Evolutionary conservation across 805 yeast genomes (phyloP).

Genomic region (Candida loeiensis): DNA sequence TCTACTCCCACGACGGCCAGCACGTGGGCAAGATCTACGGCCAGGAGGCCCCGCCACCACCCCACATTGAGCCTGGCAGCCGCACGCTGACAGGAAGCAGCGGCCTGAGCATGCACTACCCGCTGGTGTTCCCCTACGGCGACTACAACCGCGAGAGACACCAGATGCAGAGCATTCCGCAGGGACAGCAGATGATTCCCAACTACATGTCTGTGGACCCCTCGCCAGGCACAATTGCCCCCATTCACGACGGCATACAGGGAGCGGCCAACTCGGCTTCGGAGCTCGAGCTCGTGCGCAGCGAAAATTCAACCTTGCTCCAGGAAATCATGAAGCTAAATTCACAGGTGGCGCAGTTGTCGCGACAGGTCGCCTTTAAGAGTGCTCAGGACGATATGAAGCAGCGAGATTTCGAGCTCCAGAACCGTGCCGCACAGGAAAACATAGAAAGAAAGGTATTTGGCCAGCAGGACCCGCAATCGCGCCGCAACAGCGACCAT

Average conservation of each 20-base stretch:
- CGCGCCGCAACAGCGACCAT: background rate
- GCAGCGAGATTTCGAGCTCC: background rate
- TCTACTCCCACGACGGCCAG: background rate
- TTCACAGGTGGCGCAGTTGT: constrained; percentile 9
- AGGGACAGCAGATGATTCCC: background rate
- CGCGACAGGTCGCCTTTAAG: constrained; percentile 2
- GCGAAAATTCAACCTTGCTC: constrained; percentile 19
- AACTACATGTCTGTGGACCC: background rate
- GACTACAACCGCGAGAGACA: background rate
- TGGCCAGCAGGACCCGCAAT: background rate
- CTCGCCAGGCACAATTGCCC: background rate
- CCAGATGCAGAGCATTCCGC: constrained; percentile 1
- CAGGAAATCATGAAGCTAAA: constrained; percentile 19
- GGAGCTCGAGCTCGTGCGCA: constrained; percentile 5
- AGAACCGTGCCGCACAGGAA: background rate
- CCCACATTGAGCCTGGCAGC: background rate
- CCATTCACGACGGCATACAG: background rate
- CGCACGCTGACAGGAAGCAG: constrained; percentile 7
- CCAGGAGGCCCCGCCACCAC: background rate
- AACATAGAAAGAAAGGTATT: no score
- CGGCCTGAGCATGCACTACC: constrained; percentile 5
- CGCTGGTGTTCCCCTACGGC: constrained; percentile 1
- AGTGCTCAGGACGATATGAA: background rate
- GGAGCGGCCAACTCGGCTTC: no score
- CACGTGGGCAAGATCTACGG: background rate